Evolutionary conservation across 2,329 filamentous ascomycete species (phyloP), one percentile per base, ranked within the genome.

Genomic region (Cadophora malorum): DNA sequence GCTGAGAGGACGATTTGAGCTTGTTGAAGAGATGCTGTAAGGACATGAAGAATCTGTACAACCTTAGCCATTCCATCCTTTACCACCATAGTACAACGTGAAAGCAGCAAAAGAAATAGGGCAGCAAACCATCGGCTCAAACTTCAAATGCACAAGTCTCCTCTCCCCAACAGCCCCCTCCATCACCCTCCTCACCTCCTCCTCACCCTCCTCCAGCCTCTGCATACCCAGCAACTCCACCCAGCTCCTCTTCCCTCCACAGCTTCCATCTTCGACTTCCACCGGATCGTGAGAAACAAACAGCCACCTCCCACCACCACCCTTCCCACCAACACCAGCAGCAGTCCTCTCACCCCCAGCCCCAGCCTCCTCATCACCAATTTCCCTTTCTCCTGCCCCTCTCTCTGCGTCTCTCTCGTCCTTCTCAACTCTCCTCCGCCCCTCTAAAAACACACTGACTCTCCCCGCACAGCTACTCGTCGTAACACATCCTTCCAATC

Each of bases 401-500:
- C n/a, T n/a, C 33, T 35, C 33, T 35, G 5, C 33, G 5, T 35
- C 12, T 4, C 50, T 12, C 35, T 21, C 64, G 9, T 33, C 65
- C 49, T 5, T 60, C 28, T 63, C 59, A 45, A 12, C 50, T 45
- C 31, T 68, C 61, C 88, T 91, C 55, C 81, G 82, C 0, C 94
- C 94, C 80, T 97, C 95, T 0, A 96, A 82, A 76, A 96, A 98
- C 4, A 97, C 91, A 71, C 91, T 94, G 58, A 96, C 87, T 63
- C 95, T 85, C 0, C 95, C 95, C 1, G 93, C 92, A 78, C 95
- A 98, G 79, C 94, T 97, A 80, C 94, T 97, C 2, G 94, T 97
- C 1, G 95, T 97, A 41, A 96, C 93, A 50, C 94, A 86, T 1
- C 92, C 93, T 1, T 89, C 85, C 6, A 90, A 77, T 1, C 75